These are phyloP conservation scores for Peniophora sp. DNA, from an alignment of 1,284 basidiomycete genomes.

Conservation along the genomic window DNA sequence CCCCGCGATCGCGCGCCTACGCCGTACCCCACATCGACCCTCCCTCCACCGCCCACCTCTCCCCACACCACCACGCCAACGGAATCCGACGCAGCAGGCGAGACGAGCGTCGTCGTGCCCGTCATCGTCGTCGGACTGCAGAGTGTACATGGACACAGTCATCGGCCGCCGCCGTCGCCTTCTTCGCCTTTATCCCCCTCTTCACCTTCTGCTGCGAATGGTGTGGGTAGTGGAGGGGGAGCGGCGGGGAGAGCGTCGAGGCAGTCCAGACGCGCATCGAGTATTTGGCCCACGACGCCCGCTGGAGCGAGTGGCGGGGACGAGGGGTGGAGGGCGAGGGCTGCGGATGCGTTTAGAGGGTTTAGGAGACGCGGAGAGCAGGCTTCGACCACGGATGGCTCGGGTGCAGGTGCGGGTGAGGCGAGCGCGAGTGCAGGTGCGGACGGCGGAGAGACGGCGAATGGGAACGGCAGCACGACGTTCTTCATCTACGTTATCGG, in stretches of 20 bases:
- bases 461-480: slow-evolving; percentile 39
- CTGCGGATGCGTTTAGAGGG: slow-evolving; percentile 49
- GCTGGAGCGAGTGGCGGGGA: slow-evolving; percentile 16
- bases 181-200: slow-evolving; percentile 19
- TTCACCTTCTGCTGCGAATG: slow-evolving; percentile 7
- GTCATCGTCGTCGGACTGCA: slow-evolving; percentile 77
- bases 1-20: slow-evolving; percentile 6
- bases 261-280: slow-evolving; percentile 3
- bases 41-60: slow-evolving; percentile 3
- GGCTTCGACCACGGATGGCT: slow-evolving; percentile 46
- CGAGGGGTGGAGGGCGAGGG: slow-evolving; percentile 24
- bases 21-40: slow-evolving; percentile 2
- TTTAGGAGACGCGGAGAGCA: slow-evolving; percentile 21
- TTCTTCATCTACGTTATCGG: slow-evolving; percentile 80
- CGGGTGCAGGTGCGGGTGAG: slow-evolving; percentile 25
- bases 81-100: slow-evolving; percentile 9
- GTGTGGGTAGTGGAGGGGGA: too few relatives aligned
- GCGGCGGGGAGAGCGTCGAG: slow-evolving; percentile 1
- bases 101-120: slow-evolving; percentile 51
- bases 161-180: slow-evolving; percentile 9
- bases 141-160: slow-evolving; percentile 44
- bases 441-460: not conserved
- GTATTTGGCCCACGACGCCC: not conserved
- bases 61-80: not conserved
- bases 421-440: slow-evolving; percentile 8